These are phyloP conservation scores for Anthracocystis walkeri DNA, from an alignment of 1,284 basidiomycete genomes.

Conservation along the genomic window DNA sequence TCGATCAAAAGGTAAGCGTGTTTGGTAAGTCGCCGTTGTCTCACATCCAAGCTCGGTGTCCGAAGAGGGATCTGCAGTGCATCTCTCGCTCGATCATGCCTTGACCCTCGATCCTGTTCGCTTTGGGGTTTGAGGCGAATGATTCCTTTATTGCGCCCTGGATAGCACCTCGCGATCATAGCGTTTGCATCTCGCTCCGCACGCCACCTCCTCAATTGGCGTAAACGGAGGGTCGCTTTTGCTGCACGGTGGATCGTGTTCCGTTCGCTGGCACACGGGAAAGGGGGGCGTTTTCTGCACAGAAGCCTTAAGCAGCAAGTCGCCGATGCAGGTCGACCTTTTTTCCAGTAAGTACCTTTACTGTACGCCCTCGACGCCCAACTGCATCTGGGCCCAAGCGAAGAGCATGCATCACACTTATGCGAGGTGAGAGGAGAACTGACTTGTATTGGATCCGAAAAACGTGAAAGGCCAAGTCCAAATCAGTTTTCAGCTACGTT, in stretches of 20 bases:
- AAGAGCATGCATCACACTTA: neutral
- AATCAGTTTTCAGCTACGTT: neutral
- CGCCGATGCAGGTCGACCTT: slow-evolving; percentile 16
- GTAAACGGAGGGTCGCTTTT: neutral
- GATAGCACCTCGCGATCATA: neutral
- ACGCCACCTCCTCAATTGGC: neutral
- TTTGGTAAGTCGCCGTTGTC: slow-evolving; percentile 1
- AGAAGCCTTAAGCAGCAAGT: slow-evolving; percentile 5
- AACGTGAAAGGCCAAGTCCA: neutral
- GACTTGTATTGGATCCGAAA: neutral
- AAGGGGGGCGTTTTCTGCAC: slow-evolving; percentile 4
- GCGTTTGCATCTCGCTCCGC: neutral
- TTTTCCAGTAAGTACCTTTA: neutral
- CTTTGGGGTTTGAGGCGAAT: neutral
- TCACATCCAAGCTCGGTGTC: neutral
- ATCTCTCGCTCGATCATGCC: neutral
- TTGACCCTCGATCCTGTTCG: neutral
- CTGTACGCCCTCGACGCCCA: slow-evolving; percentile 17
- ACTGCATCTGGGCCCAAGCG: slow-evolving; percentile 6
- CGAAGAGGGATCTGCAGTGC: slow-evolving; percentile 5
- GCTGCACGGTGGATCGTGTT: slow-evolving; percentile 8
- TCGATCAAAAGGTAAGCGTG: neutral
- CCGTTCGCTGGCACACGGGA: neutral
- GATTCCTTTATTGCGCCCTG: neutral
- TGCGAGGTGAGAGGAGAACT: neutral